These are phyloP conservation scores for Fusarium algeriense DNA, from an alignment of 2,329 filamentous ascomycete genomes.

Conservation along the genomic window DNA sequence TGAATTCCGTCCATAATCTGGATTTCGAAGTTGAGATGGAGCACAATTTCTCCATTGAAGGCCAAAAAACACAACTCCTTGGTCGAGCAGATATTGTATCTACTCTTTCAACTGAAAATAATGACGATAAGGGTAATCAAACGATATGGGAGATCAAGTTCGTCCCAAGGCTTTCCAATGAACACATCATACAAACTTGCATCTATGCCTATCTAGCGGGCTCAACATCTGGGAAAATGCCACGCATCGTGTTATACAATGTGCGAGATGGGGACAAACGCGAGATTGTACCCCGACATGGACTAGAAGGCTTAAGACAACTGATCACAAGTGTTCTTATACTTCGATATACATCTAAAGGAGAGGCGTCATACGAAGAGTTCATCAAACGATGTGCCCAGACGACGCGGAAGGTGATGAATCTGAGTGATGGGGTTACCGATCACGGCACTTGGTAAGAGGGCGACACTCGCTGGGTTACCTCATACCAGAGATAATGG, in stretches of 20 bases:
- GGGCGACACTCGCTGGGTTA: not conserved
- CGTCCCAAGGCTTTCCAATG: conserved; percentile 41
- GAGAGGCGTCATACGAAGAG: conserved; percentile 11
- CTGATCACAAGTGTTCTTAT: conserved; percentile 38
- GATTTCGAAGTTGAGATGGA: conserved; percentile 19
- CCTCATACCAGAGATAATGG: not conserved
- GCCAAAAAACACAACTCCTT: conserved; percentile 2
- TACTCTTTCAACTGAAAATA: not conserved
- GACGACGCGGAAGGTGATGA: conserved; percentile 13
- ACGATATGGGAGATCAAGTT: conserved; percentile 51
- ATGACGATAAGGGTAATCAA: not conserved
- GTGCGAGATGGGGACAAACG: conserved; percentile 46
- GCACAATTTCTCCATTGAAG: not conserved
- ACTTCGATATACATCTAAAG: conserved; percentile 33
- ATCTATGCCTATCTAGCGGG: conserved; percentile 45
- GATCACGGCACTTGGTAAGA: not conserved
- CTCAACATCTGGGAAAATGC: conserved; percentile 11
- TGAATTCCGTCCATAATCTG: not conserved
- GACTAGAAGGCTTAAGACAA: conserved; percentile 6
- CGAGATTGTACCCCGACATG: conserved; percentile 30
- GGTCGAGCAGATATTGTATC: conserved; percentile 31
- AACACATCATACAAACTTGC: conserved; percentile 46
- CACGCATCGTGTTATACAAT: conserved; percentile 45
- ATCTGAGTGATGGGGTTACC: not conserved
- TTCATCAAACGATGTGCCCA: conserved; percentile 27